Evolutionary conservation across 2,329 filamentous ascomycete genomes (phyloP).

Genomic region (Periglandula ipomoeae): DNA sequence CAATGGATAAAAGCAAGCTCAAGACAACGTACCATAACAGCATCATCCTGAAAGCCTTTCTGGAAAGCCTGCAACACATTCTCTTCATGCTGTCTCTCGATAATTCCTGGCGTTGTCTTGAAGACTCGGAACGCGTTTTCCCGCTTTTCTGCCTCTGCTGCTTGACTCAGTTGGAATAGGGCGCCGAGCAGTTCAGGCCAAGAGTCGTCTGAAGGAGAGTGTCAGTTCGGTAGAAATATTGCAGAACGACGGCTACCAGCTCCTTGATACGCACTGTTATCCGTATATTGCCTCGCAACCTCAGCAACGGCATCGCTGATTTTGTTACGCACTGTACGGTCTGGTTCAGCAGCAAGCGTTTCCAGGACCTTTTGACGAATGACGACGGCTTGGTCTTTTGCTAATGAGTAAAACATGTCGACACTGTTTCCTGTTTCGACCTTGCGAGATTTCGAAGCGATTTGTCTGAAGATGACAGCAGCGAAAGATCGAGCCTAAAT

Average conservation of each 20-base stretch:
- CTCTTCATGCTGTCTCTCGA: conserved; percentile 90
- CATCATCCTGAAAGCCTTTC: conserved; percentile 83
- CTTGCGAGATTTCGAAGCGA: conserved; percentile 83
- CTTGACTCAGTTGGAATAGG: conserved; percentile 86
- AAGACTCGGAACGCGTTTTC: conserved; percentile 95
- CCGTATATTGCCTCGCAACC: conserved; percentile 87
- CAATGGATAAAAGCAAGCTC: no score
- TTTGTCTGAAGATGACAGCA: conserved; percentile 87
- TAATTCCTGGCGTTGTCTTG: conserved; percentile 86
- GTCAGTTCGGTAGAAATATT: background rate
- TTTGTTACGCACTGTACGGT: conserved; percentile 77
- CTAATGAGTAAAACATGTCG: conserved; percentile 79
- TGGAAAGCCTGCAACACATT: conserved; percentile 83
- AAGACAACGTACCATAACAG: conserved; percentile 55
- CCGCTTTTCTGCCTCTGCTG: conserved; percentile 69
- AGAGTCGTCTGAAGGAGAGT: conserved; percentile 52
- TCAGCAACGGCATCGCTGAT: conserved; percentile 97
- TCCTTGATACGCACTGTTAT: conserved; percentile 58
- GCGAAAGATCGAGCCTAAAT: conserved; percentile 71
- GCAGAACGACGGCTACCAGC: no score
- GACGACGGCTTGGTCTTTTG: conserved; percentile 60
- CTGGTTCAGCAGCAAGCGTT: conserved; percentile 62
- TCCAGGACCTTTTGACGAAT: conserved; percentile 81
- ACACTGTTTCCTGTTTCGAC: conserved; percentile 58
- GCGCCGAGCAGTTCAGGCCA: conserved; percentile 85